Base-by-base conservation (phyloP, 2,329 filamentous ascomycete species). In the Bipolaris victoriae region DNA sequence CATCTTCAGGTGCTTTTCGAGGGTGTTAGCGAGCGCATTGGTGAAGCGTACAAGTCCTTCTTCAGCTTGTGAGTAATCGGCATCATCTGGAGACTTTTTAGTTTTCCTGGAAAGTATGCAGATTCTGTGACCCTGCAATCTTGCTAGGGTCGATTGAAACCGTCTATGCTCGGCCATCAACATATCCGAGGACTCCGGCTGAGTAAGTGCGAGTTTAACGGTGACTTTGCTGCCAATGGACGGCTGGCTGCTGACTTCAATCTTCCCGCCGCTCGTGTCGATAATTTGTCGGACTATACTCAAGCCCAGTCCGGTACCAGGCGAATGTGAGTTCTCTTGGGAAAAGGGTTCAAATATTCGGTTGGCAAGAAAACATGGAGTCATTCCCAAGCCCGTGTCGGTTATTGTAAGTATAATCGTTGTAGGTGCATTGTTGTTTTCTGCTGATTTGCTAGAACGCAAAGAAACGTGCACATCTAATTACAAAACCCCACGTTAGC, bases 361-460 rank as follows among this genome's bases (percentile, higher is more conserved):
- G 35, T 73, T 67, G 40, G 69, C 62, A 1, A 76, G 66, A 35
- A 73, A 77, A 5, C 61, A 57, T 5, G 67, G 52, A n/a, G 66
- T 71, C 67, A 77, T 77, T 1, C 75, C 75, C 7, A 50, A 58
- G 1, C 74, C 74, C 1, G 73, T 66, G 41, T 77, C 74, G 3
- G 63, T 67, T n/a, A 76, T 61, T 3, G 66, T 70, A 3, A 87
- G 58, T 13, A 63, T 64, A 7, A 76, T 45, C 1, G 58, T 60
- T 9, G 56, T 58, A 2, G 58, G 47, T 2, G 57, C 39, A 15
- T 55, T 55, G 16, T 53, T 50, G 1, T 48, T 47, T 16, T 60
- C 52, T 0, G 41, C 22, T 10, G 46, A 13, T 0, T 57, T 49
- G 11, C 49, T 59, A 3, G 61, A 58, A 11, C 67, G 61, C 2